phyloP scores from a whole-genome alignment of 306 rosid species.

The Alnus rubra region DNA sequence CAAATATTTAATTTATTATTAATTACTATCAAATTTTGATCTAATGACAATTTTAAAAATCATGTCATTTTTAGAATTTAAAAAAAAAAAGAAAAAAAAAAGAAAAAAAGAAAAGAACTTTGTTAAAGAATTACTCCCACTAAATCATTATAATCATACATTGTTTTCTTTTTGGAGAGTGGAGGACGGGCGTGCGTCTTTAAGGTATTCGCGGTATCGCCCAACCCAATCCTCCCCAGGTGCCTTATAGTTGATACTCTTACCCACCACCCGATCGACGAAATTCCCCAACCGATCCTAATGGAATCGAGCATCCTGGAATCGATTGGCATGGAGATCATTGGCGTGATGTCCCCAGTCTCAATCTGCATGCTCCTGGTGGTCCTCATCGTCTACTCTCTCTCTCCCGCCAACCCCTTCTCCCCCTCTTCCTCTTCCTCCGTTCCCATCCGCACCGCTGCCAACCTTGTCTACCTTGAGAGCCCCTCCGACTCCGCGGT shows the following conservation, averaged over 20 bases:
- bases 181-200: no score
- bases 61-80: no score
- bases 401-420: constrained; percentile 53
- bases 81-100: no score
- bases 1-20: no score
- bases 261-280: constrained; percentile 27
- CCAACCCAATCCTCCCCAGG: no score
- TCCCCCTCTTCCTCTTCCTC: constrained; percentile 30
- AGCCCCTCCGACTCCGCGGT: constrained; percentile 68
- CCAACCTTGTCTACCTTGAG: constrained; percentile 86
- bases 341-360: constrained; percentile 92
- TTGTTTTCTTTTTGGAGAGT: no score
- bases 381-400: constrained; percentile 77
- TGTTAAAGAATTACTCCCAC: no score
- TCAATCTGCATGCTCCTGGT: constrained; percentile 94
- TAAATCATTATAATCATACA: no score
- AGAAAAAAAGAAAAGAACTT: no score
- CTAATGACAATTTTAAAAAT: no score
- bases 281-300: constrained; percentile 20
- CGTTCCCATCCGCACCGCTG: constrained; percentile 65
- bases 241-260: neutral
- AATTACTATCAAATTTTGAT: no score
- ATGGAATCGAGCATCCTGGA: constrained; percentile 87
- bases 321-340: constrained; percentile 78
- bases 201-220: no score